Evolutionary conservation across 257 asterid species (phyloP).

Genomic region (Solanum medicagineum): DNA sequence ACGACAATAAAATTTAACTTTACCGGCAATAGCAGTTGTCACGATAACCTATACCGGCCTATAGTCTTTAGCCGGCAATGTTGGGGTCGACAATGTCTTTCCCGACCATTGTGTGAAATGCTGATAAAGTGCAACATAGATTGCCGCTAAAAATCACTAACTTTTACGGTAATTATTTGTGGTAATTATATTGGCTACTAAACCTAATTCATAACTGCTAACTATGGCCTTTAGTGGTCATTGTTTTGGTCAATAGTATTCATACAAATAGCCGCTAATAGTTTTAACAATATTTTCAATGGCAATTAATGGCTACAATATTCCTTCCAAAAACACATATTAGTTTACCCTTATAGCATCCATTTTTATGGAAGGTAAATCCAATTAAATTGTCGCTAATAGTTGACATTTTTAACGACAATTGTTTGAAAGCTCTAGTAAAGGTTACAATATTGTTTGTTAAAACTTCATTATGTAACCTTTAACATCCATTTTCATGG

Average conservation of each 20-base stretch:
- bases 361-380: not conserved
- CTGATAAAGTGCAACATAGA: no score
- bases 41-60: no score
- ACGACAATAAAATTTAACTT: not conserved
- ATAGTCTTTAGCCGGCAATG: not conserved
- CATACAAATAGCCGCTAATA: not conserved
- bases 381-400: no score
- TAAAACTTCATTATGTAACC: not conserved
- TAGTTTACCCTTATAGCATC: not conserved
- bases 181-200: not conserved
- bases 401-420: not conserved
- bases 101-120: not conserved
- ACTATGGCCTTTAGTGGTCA: not conserved
- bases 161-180: no score
- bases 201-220: not conserved
- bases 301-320: not conserved
- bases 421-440: not conserved
- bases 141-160: not conserved
- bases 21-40: not conserved
- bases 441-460: not conserved
- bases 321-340: not conserved
- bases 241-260: not conserved
- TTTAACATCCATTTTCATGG: not conserved
- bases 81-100: not conserved
- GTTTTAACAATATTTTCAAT: not conserved